These are phyloP conservation scores for Pelargonium myrrhifolium DNA, from an alignment of 441 rosid species.

Conservation along the genomic window DNA sequence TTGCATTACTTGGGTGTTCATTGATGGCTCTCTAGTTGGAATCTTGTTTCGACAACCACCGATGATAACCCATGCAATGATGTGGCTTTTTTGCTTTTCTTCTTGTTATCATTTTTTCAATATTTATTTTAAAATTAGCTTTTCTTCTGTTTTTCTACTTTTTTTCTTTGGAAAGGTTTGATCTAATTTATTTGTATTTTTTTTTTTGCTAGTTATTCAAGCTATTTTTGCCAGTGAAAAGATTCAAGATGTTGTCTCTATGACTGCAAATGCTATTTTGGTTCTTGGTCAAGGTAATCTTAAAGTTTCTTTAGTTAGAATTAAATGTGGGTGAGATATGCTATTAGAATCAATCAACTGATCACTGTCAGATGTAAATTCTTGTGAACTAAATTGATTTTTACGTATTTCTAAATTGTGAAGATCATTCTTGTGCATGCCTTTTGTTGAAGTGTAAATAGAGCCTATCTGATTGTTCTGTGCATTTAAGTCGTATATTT, in stretches of 20 bases:
- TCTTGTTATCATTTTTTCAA: background rate
- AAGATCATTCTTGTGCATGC: background rate
- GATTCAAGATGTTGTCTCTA: constrained; percentile 48
- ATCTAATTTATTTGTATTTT: background rate
- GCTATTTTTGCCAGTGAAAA: constrained; percentile 54
- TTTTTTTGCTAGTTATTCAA: constrained; percentile 36
- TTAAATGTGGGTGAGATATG: constrained; percentile 5
- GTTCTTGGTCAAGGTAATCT: constrained; percentile 63
- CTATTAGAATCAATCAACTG: background rate
- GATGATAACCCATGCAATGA: background rate
- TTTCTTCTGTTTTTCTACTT: background rate
- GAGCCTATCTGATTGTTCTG: background rate
- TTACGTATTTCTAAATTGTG: background rate
- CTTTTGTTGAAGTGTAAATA: background rate
- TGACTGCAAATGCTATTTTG: constrained; percentile 44
- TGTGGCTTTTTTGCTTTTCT: background rate
- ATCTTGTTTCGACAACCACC: background rate
- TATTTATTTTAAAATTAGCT: background rate
- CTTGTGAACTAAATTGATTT: too few relatives aligned
- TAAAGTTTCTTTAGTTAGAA: constrained; percentile 11
- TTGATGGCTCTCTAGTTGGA: background rate
- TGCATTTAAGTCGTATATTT: background rate
- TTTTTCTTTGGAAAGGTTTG: background rate
- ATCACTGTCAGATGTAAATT: background rate
- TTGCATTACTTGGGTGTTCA: background rate